Evolutionary conservation across 805 yeast genomes (phyloP).

Genomic region (Yamadazyma takamatsuzukensis): DNA sequence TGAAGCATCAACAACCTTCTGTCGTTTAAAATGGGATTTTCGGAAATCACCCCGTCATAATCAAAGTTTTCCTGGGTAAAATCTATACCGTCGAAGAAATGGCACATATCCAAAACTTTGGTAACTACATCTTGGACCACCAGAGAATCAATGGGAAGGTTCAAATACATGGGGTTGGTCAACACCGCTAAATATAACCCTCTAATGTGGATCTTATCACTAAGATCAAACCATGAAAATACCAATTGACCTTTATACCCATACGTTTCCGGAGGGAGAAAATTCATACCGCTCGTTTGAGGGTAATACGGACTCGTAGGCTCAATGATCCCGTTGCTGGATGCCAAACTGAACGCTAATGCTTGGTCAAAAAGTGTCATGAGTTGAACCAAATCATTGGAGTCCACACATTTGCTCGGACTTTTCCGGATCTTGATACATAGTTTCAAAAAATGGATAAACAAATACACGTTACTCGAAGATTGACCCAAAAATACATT

Average conservation of each 20-base stretch:
- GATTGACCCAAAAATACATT: conserved; percentile 45
- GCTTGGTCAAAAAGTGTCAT: conserved; percentile 16
- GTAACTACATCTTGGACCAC: conserved; percentile 14
- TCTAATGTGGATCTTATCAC: conserved; percentile 40
- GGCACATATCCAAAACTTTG: conserved; percentile 13
- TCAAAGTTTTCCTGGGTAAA: conserved; percentile 6
- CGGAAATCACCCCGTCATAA: conserved; percentile 4
- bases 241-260: conserved; percentile 14
- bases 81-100: conserved; percentile 13
- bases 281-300: conserved; percentile 10
- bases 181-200: conserved; percentile 30
- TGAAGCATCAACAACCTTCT: conserved; percentile 14
- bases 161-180: conserved; percentile 10
- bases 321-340: conserved; percentile 10
- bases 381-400: conserved; percentile 17
- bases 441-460: conserved; percentile 32
- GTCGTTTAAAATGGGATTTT: conserved; percentile 9
- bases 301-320: conserved; percentile 13
- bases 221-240: conserved; percentile 47
- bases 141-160: conserved; percentile 7
- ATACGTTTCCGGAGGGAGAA: conserved; percentile 14
- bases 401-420: conserved; percentile 8
- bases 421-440: conserved; percentile 17
- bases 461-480: conserved; percentile 23
- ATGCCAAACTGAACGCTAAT: conserved; percentile 10